A percentile compares a stretch with the other conserved stretches of the same genome.
Evolutionary conservation across 495 filamentous ascomycete species (phyloP).

Genomic region (Stereocaulon alpinum): DNA sequence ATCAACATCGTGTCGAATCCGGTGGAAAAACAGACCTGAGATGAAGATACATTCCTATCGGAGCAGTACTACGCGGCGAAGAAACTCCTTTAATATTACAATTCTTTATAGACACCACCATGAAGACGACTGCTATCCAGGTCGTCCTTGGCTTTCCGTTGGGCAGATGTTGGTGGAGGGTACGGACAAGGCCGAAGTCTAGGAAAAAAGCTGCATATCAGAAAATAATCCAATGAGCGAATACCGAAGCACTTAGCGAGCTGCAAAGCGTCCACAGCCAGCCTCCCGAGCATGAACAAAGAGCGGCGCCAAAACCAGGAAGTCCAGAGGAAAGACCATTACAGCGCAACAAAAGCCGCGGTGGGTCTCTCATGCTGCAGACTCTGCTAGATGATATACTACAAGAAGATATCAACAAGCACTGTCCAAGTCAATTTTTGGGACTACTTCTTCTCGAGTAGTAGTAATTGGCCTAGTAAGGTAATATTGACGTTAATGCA

Average conservation of each 20-base stretch:
- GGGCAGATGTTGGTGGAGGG: too few relatives aligned
- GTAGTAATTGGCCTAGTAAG: slow-evolving; percentile 1
- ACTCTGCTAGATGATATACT: slow-evolving; percentile 23
- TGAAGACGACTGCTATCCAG: background rate
- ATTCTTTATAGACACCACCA: background rate
- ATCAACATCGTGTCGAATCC: background rate
- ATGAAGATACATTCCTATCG: background rate
- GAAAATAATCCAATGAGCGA: background rate
- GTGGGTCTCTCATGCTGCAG: slow-evolving; percentile 18
- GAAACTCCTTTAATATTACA: background rate
- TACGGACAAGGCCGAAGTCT: too few relatives aligned
- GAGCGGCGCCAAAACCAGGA: background rate
- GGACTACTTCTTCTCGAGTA: slow-evolving; percentile 7
- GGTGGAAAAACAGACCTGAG: background rate
- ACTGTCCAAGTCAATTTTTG: slow-evolving; percentile 12
- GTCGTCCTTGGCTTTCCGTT: background rate
- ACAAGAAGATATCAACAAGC: slow-evolving; percentile 10
- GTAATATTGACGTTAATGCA: background rate
- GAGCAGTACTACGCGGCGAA: background rate
- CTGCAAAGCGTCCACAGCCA: background rate
- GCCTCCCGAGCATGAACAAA: too few relatives aligned
- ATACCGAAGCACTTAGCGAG: background rate
- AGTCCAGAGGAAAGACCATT: background rate
- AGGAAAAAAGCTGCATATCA: too few relatives aligned
- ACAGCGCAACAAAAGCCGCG: background rate